Evolutionary conservation across 2,329 filamentous ascomycete species (phyloP), one percentile per base, ranked within the genome.

Genomic region (Cordyceps cicadae): DNA sequence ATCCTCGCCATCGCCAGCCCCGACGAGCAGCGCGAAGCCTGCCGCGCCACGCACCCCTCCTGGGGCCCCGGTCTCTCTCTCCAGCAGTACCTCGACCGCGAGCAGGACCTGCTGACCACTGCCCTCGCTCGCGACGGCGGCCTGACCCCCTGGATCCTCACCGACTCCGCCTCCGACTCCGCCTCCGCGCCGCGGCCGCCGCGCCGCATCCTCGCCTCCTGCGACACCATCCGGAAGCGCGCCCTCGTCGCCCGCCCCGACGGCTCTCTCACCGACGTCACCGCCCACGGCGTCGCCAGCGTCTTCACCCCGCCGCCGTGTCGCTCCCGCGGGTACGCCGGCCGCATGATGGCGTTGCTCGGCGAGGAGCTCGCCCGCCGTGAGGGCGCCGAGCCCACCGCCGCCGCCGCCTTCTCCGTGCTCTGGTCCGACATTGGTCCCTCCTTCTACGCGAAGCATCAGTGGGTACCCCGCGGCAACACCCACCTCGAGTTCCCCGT

Each of bases 371-470:
- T 84, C 26, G 65, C 65, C 15, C 58, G 58, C 1, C 63, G 64
- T 43, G 66, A 74, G 48, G 66, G 24, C 64, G 55, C 68, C 64
- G 43, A n/a, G n/a, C n/a, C n/a, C n/a, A n/a, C n/a, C n/a, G n/a
- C 68, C 29, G 74, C 76, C 55, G 70, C 79, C 71, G 64, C 73
- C 15, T 94, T 93, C 72, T 92, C 89, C 0, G 82, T 95, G 8
- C 79, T 97, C 9, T 96, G 87, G 73, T 96, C 91, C 9, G 90
- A 95, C 68, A 92, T 95, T 64, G 90, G 92, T 21, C 88, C 90
- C 77, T 76, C 77, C 45, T 97, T 92, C 74, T 97, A 97, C 74
- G 83, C 87, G 3, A 79, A 78, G 37, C 80, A 85, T 64, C 91
- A 91, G 51, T 97, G 92, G 92, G 80, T 84, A 54, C 80, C 86